These are phyloP conservation scores for Colletotrichum sp. DNA, from an alignment of 2,329 filamentous ascomycete species.

Conservation along the genomic window DNA sequence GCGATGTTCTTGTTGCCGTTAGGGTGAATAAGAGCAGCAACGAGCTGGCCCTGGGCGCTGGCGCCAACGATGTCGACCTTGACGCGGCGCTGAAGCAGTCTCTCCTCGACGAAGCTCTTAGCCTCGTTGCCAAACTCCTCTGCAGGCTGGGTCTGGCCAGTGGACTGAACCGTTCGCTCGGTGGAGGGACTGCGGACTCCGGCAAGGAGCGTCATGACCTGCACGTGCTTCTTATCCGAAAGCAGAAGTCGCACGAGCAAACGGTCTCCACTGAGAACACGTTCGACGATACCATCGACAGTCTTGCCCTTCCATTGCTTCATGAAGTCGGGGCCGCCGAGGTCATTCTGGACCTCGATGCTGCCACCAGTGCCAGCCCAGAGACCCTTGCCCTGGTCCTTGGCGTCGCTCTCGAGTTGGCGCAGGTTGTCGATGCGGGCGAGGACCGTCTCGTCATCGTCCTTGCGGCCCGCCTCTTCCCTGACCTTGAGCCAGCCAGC, in stretches of 20 bases:
- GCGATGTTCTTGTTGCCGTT: conserved; percentile 80
- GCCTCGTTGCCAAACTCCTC: conserved; percentile 93
- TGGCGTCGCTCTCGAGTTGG: conserved; percentile 78
- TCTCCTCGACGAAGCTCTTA: conserved; percentile 82
- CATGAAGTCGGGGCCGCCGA: conserved; percentile 79
- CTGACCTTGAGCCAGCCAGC: conserved; percentile 93
- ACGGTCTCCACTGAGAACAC: conserved; percentile 89
- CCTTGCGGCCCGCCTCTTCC: conserved; percentile 91
- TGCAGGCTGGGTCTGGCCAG: conserved; percentile 80
- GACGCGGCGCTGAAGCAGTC: conserved; percentile 85
- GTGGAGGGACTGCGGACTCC: conserved; percentile 91
- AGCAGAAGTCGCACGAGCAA: conserved; percentile 83
- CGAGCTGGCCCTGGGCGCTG: conserved; percentile 89
- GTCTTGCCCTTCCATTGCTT: conserved; percentile 85
- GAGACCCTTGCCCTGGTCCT: conserved; percentile 78
- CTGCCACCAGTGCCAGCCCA: conserved; percentile 72
- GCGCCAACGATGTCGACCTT: conserved; percentile 84
- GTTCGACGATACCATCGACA: conserved; percentile 86
- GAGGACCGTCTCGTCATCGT: conserved; percentile 79
- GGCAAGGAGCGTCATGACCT: conserved; percentile 87
- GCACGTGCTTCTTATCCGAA: conserved; percentile 82
- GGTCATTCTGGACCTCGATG: conserved; percentile 82
- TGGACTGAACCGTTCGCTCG: conserved; percentile 79
- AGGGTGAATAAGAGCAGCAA: conserved; percentile 86
- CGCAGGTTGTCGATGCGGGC: conserved; percentile 80